Percentiles rank a stretch among this genome's conserved stretches.
These are phyloP conservation scores for Annulohypoxylon moriforme DNA, from an alignment of 495 filamentous ascomycete genomes.

Conservation along the genomic window DNA sequence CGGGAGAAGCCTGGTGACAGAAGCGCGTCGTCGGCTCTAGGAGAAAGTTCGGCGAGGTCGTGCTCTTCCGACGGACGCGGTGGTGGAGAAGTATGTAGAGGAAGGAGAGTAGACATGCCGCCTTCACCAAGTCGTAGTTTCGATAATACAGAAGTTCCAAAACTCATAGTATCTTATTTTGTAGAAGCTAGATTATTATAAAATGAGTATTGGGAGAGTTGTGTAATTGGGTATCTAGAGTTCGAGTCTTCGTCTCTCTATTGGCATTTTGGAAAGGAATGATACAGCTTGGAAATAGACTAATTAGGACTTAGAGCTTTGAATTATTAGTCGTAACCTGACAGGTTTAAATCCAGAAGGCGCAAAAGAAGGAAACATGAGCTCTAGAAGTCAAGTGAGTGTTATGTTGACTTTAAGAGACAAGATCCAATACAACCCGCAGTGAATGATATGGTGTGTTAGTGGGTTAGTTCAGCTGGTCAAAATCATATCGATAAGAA, in stretches of 20 bases:
- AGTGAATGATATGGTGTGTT: no score
- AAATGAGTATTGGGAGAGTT: not conserved
- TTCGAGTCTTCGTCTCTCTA: conserved; percentile 18
- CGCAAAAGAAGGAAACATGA: not conserved
- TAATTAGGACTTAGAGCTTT: not conserved
- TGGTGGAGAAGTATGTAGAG: conserved; percentile 39
- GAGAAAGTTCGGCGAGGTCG: conserved; percentile 56
- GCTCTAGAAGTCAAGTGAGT: not conserved
- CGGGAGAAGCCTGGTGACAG: conserved; percentile 31
- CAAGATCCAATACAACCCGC: no score
- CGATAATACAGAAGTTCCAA: conserved; percentile 42
- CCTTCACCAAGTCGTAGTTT: conserved; percentile 41
- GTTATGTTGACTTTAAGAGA: no score
- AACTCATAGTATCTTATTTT: conserved; percentile 42
- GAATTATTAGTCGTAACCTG: not conserved
- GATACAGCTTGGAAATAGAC: no score
- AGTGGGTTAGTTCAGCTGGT: conserved; percentile 10
- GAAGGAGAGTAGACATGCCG: conserved; percentile 41
- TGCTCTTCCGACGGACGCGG: conserved; percentile 48
- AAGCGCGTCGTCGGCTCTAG: conserved; percentile 52
- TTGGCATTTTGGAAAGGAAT: conserved; percentile 14
- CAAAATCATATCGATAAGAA: conserved; percentile 29
- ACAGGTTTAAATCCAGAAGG: not conserved
- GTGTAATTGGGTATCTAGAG: not conserved
- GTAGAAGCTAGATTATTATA: not conserved